phyloP scores from a whole-genome alignment of 805 yeast genomes.

The Starmerella kuoi region DNA sequence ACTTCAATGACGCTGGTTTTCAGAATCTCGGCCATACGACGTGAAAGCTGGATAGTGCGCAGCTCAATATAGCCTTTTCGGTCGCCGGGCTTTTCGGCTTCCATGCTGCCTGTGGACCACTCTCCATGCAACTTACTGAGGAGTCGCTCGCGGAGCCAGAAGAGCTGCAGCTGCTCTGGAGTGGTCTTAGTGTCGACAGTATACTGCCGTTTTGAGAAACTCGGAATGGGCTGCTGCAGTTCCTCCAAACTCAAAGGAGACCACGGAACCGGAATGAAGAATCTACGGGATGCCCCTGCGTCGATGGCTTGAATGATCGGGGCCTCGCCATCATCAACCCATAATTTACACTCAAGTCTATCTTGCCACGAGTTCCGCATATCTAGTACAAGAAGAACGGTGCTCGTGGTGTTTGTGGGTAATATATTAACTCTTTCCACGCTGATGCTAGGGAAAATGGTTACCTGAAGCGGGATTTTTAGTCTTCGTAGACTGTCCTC shows the following conservation, averaged over 20 bases:
- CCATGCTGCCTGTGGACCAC: constrained; percentile 38
- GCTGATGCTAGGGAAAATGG: constrained; percentile 64
- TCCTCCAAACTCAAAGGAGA: constrained; percentile 35
- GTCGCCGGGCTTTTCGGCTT: constrained; percentile 17
- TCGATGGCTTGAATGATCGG: constrained; percentile 18
- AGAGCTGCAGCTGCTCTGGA: constrained; percentile 53
- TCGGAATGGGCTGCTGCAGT: constrained; percentile 50
- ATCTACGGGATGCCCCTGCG: constrained; percentile 41
- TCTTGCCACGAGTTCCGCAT: constrained; percentile 72
- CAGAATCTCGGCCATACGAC: constrained; percentile 46
- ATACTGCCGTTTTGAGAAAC: constrained; percentile 57
- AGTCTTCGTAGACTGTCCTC: constrained; percentile 42
- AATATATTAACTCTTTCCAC: constrained; percentile 64
- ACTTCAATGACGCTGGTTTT: constrained; percentile 20
- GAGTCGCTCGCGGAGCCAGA: constrained; percentile 70
- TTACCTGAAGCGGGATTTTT: constrained; percentile 53
- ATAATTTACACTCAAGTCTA: constrained; percentile 24
- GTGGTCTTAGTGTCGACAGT: constrained; percentile 37
- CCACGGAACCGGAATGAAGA: constrained; percentile 59
- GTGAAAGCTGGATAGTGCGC: constrained; percentile 50
- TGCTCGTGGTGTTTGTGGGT: constrained; percentile 28
- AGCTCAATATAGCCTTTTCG: constrained; percentile 52
- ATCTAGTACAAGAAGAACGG: constrained; percentile 57
- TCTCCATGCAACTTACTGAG: constrained; percentile 47
- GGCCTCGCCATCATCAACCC: constrained; percentile 7